Conservation (phyloP, 768 basidiomycete genomes). For the Trametes sanguinea region DNA sequence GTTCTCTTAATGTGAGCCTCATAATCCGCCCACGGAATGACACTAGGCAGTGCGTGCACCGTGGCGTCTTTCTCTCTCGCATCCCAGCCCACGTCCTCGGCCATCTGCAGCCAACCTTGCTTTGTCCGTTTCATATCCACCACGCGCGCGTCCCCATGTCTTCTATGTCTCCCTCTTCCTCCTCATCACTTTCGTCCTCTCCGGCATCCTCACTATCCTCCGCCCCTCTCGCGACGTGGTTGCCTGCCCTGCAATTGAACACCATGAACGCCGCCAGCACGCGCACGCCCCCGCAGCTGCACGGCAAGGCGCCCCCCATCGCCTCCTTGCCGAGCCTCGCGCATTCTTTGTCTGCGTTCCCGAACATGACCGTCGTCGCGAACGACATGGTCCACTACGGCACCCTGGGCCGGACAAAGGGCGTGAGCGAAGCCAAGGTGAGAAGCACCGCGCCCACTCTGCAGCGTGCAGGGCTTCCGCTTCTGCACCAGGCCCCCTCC, state of each 20-base stretch:
- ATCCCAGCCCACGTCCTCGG: slow-evolving; percentile 12
- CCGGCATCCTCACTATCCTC: slow-evolving; percentile 19
- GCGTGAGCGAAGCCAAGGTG: slow-evolving; percentile 33
- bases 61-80: slow-evolving; percentile 20
- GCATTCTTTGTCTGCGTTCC: slow-evolving; percentile 33
- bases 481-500: not conserved
- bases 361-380: slow-evolving; percentile 32
- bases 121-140: slow-evolving; percentile 21
- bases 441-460: not conserved
- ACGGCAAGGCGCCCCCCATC: slow-evolving; percentile 23
- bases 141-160: not conserved
- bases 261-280: not conserved
- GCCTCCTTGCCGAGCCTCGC: slow-evolving; percentile 32
- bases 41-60: slow-evolving; percentile 11
- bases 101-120: slow-evolving; percentile 16
- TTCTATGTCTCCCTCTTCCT: slow-evolving; percentile 18
- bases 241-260: not conserved
- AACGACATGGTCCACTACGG: slow-evolving; percentile 36
- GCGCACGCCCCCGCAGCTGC: slow-evolving; percentile 3
- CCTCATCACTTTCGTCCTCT: slow-evolving; percentile 21
- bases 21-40: slow-evolving; percentile 10
- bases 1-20: slow-evolving; percentile 19
- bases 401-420: slow-evolving; percentile 27
- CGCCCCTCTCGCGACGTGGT: slow-evolving; percentile 10
- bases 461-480: not conserved